phyloP scores from a whole-genome alignment of 805 yeast species.

The Blastobotrys chiropterorum region DNA sequence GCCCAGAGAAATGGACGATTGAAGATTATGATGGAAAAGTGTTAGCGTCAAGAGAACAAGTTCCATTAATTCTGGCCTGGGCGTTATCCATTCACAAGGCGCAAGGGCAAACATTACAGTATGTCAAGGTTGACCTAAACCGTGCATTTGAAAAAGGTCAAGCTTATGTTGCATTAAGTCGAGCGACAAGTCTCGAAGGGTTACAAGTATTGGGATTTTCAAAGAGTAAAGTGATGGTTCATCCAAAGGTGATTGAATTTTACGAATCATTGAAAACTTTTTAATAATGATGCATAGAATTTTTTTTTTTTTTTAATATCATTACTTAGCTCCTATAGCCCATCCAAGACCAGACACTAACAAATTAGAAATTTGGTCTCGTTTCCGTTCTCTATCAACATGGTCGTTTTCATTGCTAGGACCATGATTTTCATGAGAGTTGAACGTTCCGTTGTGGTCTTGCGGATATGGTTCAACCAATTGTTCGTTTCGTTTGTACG shows the following conservation, averaged over 20 bases:
- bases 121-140: slow-evolving; percentile 69
- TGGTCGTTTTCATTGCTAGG: not conserved
- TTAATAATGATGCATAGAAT: slow-evolving; percentile 1
- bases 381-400: slow-evolving; percentile 13
- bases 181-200: slow-evolving; percentile 81
- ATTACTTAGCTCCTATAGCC: slow-evolving; percentile 50
- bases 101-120: slow-evolving; percentile 83
- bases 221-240: slow-evolving; percentile 57
- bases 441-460: not conserved
- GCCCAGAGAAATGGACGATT: slow-evolving; percentile 74
- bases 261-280: slow-evolving; percentile 37
- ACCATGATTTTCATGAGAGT: not conserved
- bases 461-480: slow-evolving; percentile 6
- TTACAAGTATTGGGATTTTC: slow-evolving; percentile 75
- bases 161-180: slow-evolving; percentile 89
- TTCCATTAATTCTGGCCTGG: slow-evolving; percentile 94
- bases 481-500: slow-evolving; percentile 41
- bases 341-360: slow-evolving; percentile 54
- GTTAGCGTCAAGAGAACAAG: slow-evolving; percentile 66
- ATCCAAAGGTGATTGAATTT: slow-evolving; percentile 63
- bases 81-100: slow-evolving; percentile 92
- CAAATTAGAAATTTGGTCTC: slow-evolving; percentile 44
- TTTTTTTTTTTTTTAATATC: not conserved
- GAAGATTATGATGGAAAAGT: slow-evolving; percentile 68
- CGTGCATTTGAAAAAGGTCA: slow-evolving; percentile 86